Evolutionary conservation across 768 basidiomycete genomes (phyloP), one percentile per base, ranked within the genome.

Genomic region (Hydnomerulius pinastri): DNA sequence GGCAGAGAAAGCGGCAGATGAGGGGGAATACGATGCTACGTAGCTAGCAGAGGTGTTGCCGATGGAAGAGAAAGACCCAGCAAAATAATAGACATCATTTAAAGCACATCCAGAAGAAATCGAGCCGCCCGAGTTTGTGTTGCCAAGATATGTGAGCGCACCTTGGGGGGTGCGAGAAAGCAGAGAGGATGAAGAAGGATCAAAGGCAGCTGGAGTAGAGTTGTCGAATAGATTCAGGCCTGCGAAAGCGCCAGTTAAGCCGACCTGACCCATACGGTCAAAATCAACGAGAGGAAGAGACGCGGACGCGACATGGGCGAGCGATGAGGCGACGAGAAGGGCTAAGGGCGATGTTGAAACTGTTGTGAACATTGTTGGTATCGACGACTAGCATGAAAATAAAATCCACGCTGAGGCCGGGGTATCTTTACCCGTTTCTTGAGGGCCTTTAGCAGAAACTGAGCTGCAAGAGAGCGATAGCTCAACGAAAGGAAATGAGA

Each of bases 241-340:
- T 20, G 87, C 80, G 64, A 98, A 99, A 28, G 89, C 77, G 50
- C 96, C 96, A 23, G 86, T 85, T 35, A 98, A 77, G 49, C 85
- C 93, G 43, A 98, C 93, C 47, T 78, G 85, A 56, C 96, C 96
- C 91, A 99, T 95, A 46, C 87, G 85, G 59, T 77, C 71, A 61
- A 84, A 87, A 68, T 90, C 87, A 60, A 89, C 75, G 53, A 74
- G 71, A 6, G 83, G 83, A 12, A 82, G 70, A 6, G 75, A 66
- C 8, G 77, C 79, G 51, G 59, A 63, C 18, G 40, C 60, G 49
- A 53, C 12, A 20, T 40, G 32, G 2, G 52, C 51, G 33, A 67
- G 36, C 41, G 43, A 41, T 29, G 37, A 52, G 37, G 45, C 40
- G 50, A 66, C 50, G 37, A 57, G 10, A 51, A 65, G 49, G 64